Conservation (phyloP, 2,329 filamentous ascomycete species). For the Botrytis medusae region DNA sequence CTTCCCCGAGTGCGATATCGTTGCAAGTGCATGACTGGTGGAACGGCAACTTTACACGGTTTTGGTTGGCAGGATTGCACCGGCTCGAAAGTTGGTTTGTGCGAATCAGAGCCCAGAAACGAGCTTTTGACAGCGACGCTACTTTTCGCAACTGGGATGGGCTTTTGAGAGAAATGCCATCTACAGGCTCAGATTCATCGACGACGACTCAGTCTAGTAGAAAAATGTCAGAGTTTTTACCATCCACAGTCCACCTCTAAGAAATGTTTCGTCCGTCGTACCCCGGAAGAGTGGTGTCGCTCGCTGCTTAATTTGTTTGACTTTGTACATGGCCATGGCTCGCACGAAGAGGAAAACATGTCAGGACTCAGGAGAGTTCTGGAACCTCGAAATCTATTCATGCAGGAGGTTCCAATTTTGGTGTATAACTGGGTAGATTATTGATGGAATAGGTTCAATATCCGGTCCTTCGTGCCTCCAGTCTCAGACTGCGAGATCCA, state of each 20-base stretch:
- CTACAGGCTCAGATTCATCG: slow-evolving; percentile 34
- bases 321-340: slow-evolving; percentile 21
- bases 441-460: slow-evolving; percentile 32
- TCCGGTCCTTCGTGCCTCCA: slow-evolving; percentile 23
- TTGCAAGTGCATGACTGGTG: slow-evolving; percentile 11
- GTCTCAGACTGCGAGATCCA: slow-evolving; percentile 18
- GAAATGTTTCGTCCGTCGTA: slow-evolving; percentile 14
- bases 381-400: slow-evolving; percentile 33
- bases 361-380: slow-evolving; percentile 24
- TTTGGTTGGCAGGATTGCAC: slow-evolving; percentile 18
- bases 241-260: slow-evolving; percentile 3
- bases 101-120: slow-evolving; percentile 21
- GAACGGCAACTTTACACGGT: slow-evolving; percentile 21
- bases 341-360: slow-evolving; percentile 29
- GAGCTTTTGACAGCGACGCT: slow-evolving; percentile 21
- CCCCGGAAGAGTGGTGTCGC: slow-evolving; percentile 8
- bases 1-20: slow-evolving; percentile 2
- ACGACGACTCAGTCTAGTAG: slow-evolving; percentile 28
- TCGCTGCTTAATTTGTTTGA: slow-evolving; percentile 28
- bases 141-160: slow-evolving; percentile 30
- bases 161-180: slow-evolving; percentile 25
- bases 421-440: slow-evolving; percentile 24
- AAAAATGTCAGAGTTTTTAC: slow-evolving; percentile 21
- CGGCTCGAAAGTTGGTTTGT: slow-evolving; percentile 5
- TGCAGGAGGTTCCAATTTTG: slow-evolving; percentile 40